A percentile compares a stretch with the other conserved stretches of the same genome.
These are phyloP conservation scores for Trichoderma pleuroti DNA, from an alignment of 2,329 filamentous ascomycete species.

Conservation along the genomic window DNA sequence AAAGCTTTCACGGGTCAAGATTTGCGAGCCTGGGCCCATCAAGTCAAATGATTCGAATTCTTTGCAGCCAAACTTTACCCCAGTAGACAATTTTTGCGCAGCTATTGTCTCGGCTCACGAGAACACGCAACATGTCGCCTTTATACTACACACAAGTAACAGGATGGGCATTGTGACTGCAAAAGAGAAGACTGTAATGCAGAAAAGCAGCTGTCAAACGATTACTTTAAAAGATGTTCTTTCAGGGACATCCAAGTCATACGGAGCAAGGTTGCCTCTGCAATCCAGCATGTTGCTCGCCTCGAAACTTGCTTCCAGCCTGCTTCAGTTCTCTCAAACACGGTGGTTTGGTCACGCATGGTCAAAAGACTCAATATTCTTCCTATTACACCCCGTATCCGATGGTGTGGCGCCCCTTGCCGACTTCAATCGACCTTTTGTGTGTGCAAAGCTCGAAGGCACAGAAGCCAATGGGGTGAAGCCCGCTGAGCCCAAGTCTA, in stretches of 20 bases:
- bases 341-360: not conserved
- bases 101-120: not conserved
- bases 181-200: not conserved
- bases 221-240: not conserved
- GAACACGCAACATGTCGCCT: not conserved
- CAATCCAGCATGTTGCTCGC: slow-evolving; percentile 9
- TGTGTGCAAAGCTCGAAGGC: slow-evolving; percentile 5
- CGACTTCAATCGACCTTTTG: slow-evolving; percentile 4
- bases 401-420: not conserved
- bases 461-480: not conserved
- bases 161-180: not conserved
- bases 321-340: slow-evolving; percentile 13
- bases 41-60: not conserved
- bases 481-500: not conserved
- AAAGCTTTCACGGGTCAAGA: not conserved
- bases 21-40: not conserved
- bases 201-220: not conserved
- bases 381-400: not conserved
- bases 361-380: slow-evolving; percentile 8
- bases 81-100: not conserved
- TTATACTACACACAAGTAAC: not conserved
- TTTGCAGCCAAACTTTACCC: not conserved
- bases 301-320: slow-evolving; percentile 1
- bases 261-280: not conserved
- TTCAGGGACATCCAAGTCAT: not conserved